Conservation (phyloP, 495 filamentous ascomycete species). For the Penicillium crystallinum region DNA sequence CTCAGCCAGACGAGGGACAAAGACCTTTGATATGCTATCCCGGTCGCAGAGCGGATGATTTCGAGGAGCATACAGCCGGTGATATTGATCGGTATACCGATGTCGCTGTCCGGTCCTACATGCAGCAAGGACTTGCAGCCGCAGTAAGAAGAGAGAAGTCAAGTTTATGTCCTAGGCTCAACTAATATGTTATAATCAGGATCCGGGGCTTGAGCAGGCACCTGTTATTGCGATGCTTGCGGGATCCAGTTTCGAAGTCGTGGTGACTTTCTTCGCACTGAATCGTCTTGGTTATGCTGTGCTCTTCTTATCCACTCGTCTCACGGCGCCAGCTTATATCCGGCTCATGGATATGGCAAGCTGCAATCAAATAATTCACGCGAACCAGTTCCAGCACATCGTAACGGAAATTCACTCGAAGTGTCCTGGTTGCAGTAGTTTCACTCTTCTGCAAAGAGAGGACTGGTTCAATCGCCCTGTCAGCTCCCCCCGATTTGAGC, state of each 20-base stretch:
- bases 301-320: conserved; percentile 52
- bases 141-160: conserved; percentile 7
- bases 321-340: conserved; percentile 45
- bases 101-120: conserved; percentile 21
- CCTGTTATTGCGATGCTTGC: conserved; percentile 48
- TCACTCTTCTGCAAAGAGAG: conserved; percentile 9
- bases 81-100: conserved; percentile 25
- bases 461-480: conserved; percentile 19
- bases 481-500: conserved; percentile 8
- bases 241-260: conserved; percentile 49
- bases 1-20: conserved; percentile 14
- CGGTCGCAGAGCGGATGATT: conserved; percentile 15
- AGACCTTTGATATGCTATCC: conserved; percentile 24
- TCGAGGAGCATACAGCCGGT: conserved; percentile 24
- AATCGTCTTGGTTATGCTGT: conserved; percentile 51
- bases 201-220: conserved; percentile 16
- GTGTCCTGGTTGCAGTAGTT: conserved; percentile 9
- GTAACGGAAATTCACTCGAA: conserved; percentile 15
- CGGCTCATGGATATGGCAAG: conserved; percentile 43
- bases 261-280: conserved; percentile 50
- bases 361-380: conserved; percentile 35
- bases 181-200: conserved; percentile 2
- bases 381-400: conserved; percentile 11
- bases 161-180: neutral
- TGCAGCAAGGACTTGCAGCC: conserved; percentile 15